phyloP scores from a whole-genome alignment of 305 asterid species.

The Fraxinus angustifolia region DNA sequence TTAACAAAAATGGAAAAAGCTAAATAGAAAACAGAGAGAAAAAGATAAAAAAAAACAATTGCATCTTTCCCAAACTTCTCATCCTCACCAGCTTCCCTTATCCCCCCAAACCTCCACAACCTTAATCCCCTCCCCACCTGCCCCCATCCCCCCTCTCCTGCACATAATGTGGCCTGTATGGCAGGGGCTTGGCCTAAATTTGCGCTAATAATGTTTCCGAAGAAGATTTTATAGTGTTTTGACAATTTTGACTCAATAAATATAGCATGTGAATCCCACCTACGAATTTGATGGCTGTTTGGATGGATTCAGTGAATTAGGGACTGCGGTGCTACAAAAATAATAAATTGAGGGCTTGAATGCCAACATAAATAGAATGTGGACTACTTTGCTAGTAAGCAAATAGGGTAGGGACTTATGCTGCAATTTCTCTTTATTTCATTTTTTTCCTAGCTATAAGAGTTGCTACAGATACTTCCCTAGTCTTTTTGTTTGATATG shows the following conservation, averaged over 20 bases:
- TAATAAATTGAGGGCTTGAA: not conserved
- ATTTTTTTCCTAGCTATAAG: not conserved
- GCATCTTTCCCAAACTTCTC: not conserved
- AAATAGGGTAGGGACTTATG: not conserved
- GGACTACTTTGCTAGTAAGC: not conserved
- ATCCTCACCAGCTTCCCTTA: not conserved
- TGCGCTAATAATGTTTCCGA: constrained; percentile 83
- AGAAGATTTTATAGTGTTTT: constrained; percentile 46
- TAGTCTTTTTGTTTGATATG: not conserved
- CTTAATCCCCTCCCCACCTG: not conserved
- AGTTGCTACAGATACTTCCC: not conserved
- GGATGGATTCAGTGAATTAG: not conserved
- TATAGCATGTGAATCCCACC: not conserved
- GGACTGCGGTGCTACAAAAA: not conserved
- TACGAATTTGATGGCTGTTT: not conserved
- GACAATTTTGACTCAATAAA: not conserved
- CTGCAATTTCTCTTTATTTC: not conserved
- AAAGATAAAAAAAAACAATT: not conserved
- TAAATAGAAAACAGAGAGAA: not conserved
- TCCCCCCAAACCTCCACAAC: not conserved
- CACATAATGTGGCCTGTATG: constrained; percentile 91
- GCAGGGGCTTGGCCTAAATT: constrained; percentile 99
- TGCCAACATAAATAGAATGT: not conserved
- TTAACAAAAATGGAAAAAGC: not conserved
- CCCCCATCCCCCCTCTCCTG: constrained; percentile 30